phyloP scores from a whole-genome alignment of 169 alveolate genomes.

The Plasmodium gaboni region DNA sequence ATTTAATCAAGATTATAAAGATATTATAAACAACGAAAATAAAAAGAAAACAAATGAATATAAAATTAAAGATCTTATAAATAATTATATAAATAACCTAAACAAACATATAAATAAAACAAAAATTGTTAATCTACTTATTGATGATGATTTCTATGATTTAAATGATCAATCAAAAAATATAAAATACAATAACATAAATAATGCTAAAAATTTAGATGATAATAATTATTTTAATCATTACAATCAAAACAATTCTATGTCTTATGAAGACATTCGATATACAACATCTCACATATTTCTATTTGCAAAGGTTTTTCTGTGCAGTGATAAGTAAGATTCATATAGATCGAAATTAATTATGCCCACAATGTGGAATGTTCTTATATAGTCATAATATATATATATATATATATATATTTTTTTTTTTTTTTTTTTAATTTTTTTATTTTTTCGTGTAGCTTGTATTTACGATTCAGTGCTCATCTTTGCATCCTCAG shows the following conservation, averaged over 20 bases:
- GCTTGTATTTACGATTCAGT: constrained; percentile 18
- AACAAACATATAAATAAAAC: constrained; percentile 8
- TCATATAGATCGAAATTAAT: background rate
- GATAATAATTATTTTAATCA: constrained; percentile 2
- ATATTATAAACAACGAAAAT: background rate
- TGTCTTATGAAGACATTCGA: constrained; percentile 13
- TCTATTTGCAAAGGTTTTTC: constrained; percentile 18
- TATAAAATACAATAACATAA: background rate
- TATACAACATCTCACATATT: constrained; percentile 35
- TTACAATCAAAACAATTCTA: background rate
- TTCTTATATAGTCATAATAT: background rate
- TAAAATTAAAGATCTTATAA: background rate
- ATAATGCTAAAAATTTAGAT: background rate
- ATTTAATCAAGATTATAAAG: background rate
- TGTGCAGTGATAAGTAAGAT: constrained; percentile 33
- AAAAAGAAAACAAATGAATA: background rate
- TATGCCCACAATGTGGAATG: background rate
- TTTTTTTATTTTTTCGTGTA: background rate
- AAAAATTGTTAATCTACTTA: constrained; percentile 12
- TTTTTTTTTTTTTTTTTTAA: background rate
- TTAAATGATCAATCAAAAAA: constrained; percentile 2
- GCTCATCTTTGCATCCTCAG: constrained; percentile 33
- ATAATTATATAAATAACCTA: constrained; percentile 8
- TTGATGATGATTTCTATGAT: constrained; percentile 51
- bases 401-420: background rate